Conservation (phyloP, 2,329 filamentous ascomycete species). For the Triangularia verruculosa region DNA sequence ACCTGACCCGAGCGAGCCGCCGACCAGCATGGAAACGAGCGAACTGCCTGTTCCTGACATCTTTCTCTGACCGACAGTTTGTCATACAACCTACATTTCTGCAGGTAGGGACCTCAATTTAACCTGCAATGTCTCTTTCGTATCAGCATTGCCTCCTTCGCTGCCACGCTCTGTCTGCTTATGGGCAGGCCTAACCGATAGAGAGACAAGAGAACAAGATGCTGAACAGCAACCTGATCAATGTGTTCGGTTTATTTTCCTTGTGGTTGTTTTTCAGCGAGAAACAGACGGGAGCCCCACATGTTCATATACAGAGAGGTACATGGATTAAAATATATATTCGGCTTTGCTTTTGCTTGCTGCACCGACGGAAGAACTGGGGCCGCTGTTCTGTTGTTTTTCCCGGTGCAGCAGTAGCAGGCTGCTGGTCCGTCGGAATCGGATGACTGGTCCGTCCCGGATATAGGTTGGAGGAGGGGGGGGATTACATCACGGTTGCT, state of each 20-base stretch:
- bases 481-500: background rate
- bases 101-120: background rate
- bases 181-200: background rate
- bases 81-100: background rate
- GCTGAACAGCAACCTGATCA: background rate
- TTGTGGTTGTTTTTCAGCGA: background rate
- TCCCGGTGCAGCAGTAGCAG: background rate
- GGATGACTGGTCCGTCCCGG: background rate
- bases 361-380: background rate
- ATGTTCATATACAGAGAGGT: background rate
- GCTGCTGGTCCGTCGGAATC: background rate
- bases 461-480: no score
- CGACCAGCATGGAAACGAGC: no score
- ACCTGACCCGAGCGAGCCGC: background rate
- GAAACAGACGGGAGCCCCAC: background rate
- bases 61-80: background rate
- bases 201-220: background rate
- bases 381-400: background rate
- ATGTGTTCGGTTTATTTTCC: no score
- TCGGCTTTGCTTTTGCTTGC: background rate
- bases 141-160: background rate
- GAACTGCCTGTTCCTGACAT: background rate
- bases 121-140: background rate
- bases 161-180: background rate
- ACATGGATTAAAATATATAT: background rate